These are phyloP conservation scores for Ganoderma sp. DNA, from an alignment of 1,284 basidiomycete species.

Conservation along the genomic window DNA sequence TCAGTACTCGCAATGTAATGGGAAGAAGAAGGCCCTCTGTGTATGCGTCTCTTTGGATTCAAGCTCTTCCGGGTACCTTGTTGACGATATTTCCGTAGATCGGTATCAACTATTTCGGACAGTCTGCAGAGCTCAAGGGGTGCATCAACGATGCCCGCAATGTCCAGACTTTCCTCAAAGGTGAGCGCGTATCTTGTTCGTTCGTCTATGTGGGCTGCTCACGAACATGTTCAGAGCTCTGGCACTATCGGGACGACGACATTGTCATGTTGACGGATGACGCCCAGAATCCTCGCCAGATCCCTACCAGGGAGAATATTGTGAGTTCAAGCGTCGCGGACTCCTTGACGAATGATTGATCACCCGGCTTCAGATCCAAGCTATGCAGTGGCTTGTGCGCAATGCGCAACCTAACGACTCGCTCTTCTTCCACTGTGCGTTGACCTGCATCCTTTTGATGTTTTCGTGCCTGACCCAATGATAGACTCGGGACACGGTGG, in stretches of 20 bases:
- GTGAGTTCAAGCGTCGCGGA: slow-evolving; percentile 45
- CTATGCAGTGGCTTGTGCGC: slow-evolving; percentile 90
- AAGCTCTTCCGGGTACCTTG: background rate
- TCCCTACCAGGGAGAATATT: slow-evolving; percentile 85
- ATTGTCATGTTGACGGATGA: slow-evolving; percentile 91
- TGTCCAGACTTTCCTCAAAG: slow-evolving; percentile 72
- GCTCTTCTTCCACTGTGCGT: slow-evolving; percentile 89
- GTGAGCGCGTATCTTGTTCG: slow-evolving; percentile 47
- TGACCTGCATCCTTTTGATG: background rate
- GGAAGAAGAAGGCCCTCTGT: slow-evolving; percentile 80
- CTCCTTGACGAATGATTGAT: background rate
- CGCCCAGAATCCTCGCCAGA: slow-evolving; percentile 60
- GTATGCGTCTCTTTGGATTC: slow-evolving; percentile 48
- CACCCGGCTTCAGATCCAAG: slow-evolving; percentile 56
- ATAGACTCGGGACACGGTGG: slow-evolving; percentile 85
- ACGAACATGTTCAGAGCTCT: slow-evolving; percentile 51
- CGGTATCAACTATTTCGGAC: slow-evolving; percentile 84
- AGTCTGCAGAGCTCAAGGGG: slow-evolving; percentile 67
- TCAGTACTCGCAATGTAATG: slow-evolving; percentile 86
- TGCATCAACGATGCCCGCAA: slow-evolving; percentile 91
- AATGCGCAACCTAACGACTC: slow-evolving; percentile 84
- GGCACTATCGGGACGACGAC: slow-evolving; percentile 77
- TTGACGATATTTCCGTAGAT: slow-evolving; percentile 51
- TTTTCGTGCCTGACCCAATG: background rate
- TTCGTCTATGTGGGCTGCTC: slow-evolving; percentile 6